A percentile compares a stretch with the other conserved stretches of the same genome.
These are phyloP conservation scores for Codiaeum variegatum DNA, from an alignment of 441 rosid genomes.

Conservation along the genomic window DNA sequence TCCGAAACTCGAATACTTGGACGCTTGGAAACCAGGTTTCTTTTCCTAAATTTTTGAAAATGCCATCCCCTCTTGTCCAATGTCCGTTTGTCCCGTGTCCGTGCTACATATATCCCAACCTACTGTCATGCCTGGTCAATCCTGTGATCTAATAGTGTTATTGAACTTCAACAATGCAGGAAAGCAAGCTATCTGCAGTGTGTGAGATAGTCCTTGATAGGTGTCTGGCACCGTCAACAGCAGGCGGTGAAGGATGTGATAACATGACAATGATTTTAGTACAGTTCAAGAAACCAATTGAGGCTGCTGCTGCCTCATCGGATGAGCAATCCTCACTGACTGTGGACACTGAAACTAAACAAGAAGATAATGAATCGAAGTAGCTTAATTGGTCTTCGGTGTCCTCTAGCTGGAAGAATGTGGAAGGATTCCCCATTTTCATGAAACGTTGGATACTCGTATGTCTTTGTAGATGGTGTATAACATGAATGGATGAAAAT, in stretches of 20 bases:
- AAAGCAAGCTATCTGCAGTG: conserved; percentile 79
- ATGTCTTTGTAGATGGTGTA: conserved; percentile 15
- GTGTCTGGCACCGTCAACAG: conserved; percentile 89
- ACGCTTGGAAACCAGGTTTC: too few species aligned
- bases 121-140: neutral
- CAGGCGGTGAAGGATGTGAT: conserved; percentile 90
- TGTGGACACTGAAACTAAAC: conserved; percentile 24
- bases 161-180: conserved; percentile 41
- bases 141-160: neutral
- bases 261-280: conserved; percentile 97
- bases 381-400: conserved; percentile 8
- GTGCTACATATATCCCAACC: too few species aligned
- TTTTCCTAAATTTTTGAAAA: too few species aligned
- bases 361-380: conserved; percentile 26
- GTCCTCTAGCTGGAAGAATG: conserved; percentile 7
- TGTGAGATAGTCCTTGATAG: conserved; percentile 82
- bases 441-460: neutral
- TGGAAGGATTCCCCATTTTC: neutral
- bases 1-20: too few species aligned
- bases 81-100: too few species aligned
- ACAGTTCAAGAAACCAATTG: conserved; percentile 77
- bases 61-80: too few species aligned
- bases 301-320: conserved; percentile 20
- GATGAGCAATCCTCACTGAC: conserved; percentile 38
- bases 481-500: conserved; percentile 7